phyloP scores from a whole-genome alignment of 768 basidiomycete species.

The Strobilomyces echinocephalus region DNA sequence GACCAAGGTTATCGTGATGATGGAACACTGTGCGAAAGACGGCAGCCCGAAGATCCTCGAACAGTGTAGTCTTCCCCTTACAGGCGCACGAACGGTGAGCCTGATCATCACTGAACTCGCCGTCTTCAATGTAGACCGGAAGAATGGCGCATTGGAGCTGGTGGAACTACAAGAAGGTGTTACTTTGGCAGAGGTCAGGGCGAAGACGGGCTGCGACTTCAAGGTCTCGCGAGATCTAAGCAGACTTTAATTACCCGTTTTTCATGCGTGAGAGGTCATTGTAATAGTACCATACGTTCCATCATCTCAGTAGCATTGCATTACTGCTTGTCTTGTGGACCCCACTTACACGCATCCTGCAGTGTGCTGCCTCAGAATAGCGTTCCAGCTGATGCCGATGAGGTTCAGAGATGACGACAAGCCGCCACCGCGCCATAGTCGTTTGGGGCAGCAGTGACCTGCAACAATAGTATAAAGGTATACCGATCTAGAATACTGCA shows the following conservation, averaged over 20 bases:
- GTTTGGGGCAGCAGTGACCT: neutral
- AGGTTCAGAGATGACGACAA: slow-evolving; percentile 9
- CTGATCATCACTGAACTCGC: slow-evolving; percentile 91
- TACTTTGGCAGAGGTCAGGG: slow-evolving; percentile 75
- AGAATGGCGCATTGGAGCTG: slow-evolving; percentile 65
- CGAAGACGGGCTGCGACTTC: slow-evolving; percentile 86
- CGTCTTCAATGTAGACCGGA: slow-evolving; percentile 84
- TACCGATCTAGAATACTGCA: neutral
- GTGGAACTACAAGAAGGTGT: slow-evolving; percentile 83
- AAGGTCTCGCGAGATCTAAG: slow-evolving; percentile 50
- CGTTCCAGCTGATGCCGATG: neutral
- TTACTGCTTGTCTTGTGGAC: neutral
- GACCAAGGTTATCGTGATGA: slow-evolving; percentile 85
- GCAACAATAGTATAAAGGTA: slow-evolving; percentile 11
- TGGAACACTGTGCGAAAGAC: slow-evolving; percentile 89
- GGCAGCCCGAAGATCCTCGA: slow-evolving; percentile 85
- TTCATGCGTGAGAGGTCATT: slow-evolving; percentile 5
- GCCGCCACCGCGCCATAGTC: neutral
- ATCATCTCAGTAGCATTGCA: neutral
- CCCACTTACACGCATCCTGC: neutral
- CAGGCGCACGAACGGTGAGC: slow-evolving; percentile 84
- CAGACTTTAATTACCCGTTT: slow-evolving; percentile 34
- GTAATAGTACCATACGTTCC: slow-evolving; percentile 8
- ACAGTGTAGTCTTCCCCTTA: slow-evolving; percentile 79
- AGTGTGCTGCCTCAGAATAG: neutral